A percentile compares a stretch with the other conserved stretches of the same genome.
Evolutionary conservation across 805 yeast genomes (phyloP).

Genomic region (Spathaspora passalidarum): DNA sequence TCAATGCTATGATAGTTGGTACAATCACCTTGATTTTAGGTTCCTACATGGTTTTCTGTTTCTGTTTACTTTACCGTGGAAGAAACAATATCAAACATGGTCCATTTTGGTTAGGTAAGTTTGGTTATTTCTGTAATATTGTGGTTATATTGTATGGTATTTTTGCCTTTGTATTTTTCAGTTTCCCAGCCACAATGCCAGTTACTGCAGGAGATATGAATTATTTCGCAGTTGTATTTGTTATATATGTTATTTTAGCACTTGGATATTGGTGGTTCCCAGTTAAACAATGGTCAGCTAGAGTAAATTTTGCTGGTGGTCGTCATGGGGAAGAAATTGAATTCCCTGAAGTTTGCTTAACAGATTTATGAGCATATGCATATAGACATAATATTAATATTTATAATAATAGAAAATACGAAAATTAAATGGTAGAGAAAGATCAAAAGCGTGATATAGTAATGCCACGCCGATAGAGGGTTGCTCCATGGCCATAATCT

Average conservation of each 20-base stretch:
- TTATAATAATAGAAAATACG: not conserved
- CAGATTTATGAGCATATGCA: constrained; percentile 9
- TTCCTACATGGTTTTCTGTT: constrained; percentile 34
- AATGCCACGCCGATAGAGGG: no score
- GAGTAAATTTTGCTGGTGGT: constrained; percentile 43
- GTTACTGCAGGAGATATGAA: constrained; percentile 63
- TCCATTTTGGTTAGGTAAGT: constrained; percentile 39
- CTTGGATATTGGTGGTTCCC: constrained; percentile 44
- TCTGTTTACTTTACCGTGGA: constrained; percentile 33
- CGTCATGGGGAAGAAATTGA: constrained; percentile 38
- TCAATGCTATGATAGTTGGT: constrained; percentile 32
- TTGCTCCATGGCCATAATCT: no score
- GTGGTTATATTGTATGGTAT: constrained; percentile 32
- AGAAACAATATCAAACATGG: constrained; percentile 38
- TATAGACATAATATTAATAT: not conserved
- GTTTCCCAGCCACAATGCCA: constrained; percentile 52
- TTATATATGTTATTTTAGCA: constrained; percentile 29
- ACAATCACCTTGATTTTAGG: constrained; percentile 38
- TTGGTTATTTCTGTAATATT: constrained; percentile 32
- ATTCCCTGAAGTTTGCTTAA: constrained; percentile 42
- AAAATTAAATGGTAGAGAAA: no score
- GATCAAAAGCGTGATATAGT: no score
- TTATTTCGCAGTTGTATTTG: constrained; percentile 58
- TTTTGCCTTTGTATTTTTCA: constrained; percentile 37
- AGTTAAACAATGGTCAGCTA: constrained; percentile 33